Percentiles rank a stretch among this genome's conserved stretches.
Conservation (phyloP, 2,329 filamentous ascomycete species). For the Cryphonectria carpinicola region DNA sequence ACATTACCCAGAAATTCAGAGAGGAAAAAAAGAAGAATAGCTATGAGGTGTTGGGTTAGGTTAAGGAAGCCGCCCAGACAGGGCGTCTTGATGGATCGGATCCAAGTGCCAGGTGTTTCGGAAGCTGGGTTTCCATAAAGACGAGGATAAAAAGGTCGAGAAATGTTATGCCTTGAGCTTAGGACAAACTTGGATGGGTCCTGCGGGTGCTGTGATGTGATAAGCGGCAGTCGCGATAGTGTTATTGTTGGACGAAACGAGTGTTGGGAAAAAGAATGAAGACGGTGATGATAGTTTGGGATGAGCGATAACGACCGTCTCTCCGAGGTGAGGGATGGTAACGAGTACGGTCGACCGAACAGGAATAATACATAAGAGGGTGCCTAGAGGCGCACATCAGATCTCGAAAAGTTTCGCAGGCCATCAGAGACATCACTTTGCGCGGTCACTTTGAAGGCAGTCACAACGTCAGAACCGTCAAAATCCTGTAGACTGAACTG, state of each 20-base stretch:
- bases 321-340: background rate
- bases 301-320: background rate
- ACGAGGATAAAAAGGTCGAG: background rate
- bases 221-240: background rate
- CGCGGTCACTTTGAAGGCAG: background rate
- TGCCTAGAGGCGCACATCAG: background rate
- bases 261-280: background rate
- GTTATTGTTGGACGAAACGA: background rate
- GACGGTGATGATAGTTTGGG: too few relatives aligned
- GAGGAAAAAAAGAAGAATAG: background rate
- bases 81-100: background rate
- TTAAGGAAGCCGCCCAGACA: background rate
- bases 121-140: background rate
- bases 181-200: background rate
- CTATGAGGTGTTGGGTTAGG: conserved; percentile 5
- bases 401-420: background rate
- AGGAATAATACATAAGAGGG: background rate
- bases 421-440: background rate
- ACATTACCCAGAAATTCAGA: background rate
- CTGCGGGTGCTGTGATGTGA: background rate
- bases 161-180: background rate
- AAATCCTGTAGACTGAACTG: background rate
- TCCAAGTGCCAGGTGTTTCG: background rate
- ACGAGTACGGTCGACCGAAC: background rate
- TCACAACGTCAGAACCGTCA: background rate